Conservation (phyloP, 2,329 filamentous ascomycete genomes). For the Fusarium sp. region DNA sequence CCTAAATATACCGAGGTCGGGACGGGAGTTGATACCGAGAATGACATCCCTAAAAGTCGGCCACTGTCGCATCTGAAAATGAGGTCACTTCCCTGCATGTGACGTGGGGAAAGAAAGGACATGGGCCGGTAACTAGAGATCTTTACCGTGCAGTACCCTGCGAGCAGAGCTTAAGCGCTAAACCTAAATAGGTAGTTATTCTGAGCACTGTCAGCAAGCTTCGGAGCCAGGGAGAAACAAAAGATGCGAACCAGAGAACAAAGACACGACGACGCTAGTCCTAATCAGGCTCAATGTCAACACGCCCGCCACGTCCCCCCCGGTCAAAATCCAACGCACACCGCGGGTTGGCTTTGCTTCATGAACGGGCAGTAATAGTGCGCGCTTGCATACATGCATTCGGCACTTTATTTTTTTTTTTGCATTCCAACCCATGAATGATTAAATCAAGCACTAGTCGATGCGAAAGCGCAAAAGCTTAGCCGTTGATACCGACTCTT, state of each 20-base stretch:
- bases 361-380: slow-evolving; percentile 14
- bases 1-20: slow-evolving; percentile 42
- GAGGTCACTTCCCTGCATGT: slow-evolving; percentile 46
- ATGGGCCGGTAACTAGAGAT: slow-evolving; percentile 9
- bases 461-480: slow-evolving; percentile 48
- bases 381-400: slow-evolving; percentile 26
- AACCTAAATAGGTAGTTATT: slow-evolving; percentile 14
- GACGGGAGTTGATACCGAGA: slow-evolving; percentile 37
- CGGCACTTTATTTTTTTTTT: slow-evolving; percentile 2
- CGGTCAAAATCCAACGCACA: slow-evolving; percentile 33
- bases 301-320: slow-evolving; percentile 41
- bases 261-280: slow-evolving; percentile 36
- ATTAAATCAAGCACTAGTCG: slow-evolving; percentile 34
- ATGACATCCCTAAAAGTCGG: slow-evolving; percentile 30
- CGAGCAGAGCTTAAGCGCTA: neutral
- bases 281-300: slow-evolving; percentile 46
- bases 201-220: slow-evolving; percentile 12
- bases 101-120: slow-evolving; percentile 38
- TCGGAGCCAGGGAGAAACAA: slow-evolving; percentile 43
- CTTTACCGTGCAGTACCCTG: slow-evolving; percentile 1
- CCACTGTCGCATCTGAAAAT: slow-evolving; percentile 42
- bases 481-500: slow-evolving; percentile 43
- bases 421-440: slow-evolving; percentile 40
- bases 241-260: slow-evolving; percentile 30
- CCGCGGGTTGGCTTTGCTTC: slow-evolving; percentile 30